phyloP scores from a whole-genome alignment of 495 filamentous ascomycete genomes.

The Penicillium samsonianum region DNA sequence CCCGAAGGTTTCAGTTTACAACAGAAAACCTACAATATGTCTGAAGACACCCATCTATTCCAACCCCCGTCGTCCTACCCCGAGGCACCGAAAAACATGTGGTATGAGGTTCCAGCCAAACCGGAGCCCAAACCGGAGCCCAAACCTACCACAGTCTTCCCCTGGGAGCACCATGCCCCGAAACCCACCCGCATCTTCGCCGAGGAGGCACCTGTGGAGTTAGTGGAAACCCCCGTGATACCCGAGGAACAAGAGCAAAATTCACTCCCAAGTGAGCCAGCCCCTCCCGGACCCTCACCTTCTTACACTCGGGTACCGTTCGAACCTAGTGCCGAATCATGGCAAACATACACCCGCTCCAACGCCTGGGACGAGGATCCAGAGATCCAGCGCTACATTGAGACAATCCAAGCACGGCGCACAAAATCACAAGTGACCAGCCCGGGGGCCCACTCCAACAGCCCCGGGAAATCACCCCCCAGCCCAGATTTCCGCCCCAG shows the following conservation, averaged over 20 bases:
- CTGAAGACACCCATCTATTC: conserved; percentile 66
- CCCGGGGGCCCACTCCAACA: conserved; percentile 6
- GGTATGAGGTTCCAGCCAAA: conserved; percentile 71
- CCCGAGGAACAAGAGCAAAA: background rate
- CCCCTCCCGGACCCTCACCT: conserved; percentile 17
- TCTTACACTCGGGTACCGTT: conserved; percentile 28
- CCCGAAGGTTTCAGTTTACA: conserved; percentile 81
- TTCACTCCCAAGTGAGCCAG: conserved; percentile 7
- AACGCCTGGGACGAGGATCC: conserved; percentile 91
- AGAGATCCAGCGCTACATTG: conserved; percentile 78
- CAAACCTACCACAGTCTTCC: conserved; percentile 71
- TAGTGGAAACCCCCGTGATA: background rate
- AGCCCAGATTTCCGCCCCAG: conserved; percentile 45
- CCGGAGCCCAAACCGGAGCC: conserved; percentile 56
- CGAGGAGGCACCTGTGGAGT: conserved; percentile 41
- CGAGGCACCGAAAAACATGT: conserved; percentile 81
- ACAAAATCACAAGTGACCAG: conserved; percentile 51
- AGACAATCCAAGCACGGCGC: conserved; percentile 65
- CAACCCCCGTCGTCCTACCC: conserved; percentile 73
- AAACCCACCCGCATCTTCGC: conserved; percentile 73
- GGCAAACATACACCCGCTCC: conserved; percentile 62
- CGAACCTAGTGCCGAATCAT: conserved; percentile 53
- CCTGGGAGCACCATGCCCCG: conserved; percentile 72
- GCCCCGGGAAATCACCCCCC: conserved; percentile 7
- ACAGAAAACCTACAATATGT: conserved; percentile 73